Evolutionary conservation across 305 asterid species (phyloP).

Genomic region (Lippia alba): DNA sequence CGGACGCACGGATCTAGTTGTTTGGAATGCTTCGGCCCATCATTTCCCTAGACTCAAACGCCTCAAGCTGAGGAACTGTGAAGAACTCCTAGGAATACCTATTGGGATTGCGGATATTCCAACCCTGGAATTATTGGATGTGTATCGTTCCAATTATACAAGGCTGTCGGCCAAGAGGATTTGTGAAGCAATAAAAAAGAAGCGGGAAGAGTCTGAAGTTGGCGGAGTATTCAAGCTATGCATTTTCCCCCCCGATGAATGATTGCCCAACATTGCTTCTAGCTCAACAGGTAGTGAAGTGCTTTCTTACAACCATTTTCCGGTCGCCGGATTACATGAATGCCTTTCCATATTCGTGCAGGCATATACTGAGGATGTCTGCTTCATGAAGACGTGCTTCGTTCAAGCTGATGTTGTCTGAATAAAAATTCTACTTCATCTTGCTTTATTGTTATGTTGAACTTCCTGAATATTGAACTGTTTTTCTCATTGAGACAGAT

Average conservation of each 20-base stretch:
- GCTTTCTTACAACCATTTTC: neutral
- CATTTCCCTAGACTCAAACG: slow-evolving; percentile 44
- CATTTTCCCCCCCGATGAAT: slow-evolving; percentile 33
- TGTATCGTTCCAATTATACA: slow-evolving; percentile 35
- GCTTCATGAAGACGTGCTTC: neutral
- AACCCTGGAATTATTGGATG: slow-evolving; percentile 33
- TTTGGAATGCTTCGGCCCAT: slow-evolving; percentile 36
- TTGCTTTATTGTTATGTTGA: neutral
- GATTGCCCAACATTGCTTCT: neutral
- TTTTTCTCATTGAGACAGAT: neutral
- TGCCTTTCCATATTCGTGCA: neutral
- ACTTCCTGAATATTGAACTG: neutral
- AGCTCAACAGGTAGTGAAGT: neutral
- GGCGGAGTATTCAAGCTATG: slow-evolving; percentile 30
- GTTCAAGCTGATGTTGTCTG: neutral
- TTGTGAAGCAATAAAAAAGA: slow-evolving; percentile 1
- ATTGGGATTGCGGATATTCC: slow-evolving; percentile 41
- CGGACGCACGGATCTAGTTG: slow-evolving; percentile 33
- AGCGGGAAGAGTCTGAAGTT: neutral
- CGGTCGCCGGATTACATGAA: neutral
- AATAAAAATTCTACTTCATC: neutral
- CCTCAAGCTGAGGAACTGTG: slow-evolving; percentile 43
- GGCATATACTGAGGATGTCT: neutral
- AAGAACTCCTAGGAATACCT: slow-evolving; percentile 34
- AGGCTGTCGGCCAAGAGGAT: slow-evolving; percentile 38